These are phyloP conservation scores for Pleoardoris graminearum DNA, from an alignment of 2,329 filamentous ascomycete genomes.

Conservation along the genomic window DNA sequence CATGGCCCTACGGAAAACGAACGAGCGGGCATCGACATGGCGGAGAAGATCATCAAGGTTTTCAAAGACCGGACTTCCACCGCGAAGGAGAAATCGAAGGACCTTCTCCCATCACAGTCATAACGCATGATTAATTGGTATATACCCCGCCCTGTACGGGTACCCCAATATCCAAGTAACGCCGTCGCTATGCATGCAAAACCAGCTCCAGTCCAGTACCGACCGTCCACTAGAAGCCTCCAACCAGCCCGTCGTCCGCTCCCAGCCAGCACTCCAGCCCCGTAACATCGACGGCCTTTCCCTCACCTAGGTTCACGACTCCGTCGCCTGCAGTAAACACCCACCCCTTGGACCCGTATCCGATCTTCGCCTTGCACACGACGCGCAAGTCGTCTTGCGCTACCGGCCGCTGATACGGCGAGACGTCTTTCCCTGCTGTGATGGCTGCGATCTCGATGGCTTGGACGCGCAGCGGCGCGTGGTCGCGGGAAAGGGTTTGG, in stretches of 20 bases:
- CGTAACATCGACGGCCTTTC: conserved; percentile 18
- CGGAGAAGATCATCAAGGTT: conserved; percentile 39
- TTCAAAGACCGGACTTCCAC: conserved; percentile 13
- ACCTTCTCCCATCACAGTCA: neutral
- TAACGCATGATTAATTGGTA: neutral
- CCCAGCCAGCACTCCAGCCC: conserved; percentile 16
- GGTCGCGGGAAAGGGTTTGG: conserved; percentile 21
- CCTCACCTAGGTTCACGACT: conserved; percentile 13
- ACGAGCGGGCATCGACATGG: conserved; percentile 37
- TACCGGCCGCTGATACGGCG: conserved; percentile 3
- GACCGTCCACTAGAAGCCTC: neutral
- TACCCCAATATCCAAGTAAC: neutral
- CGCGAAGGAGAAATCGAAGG: conserved; percentile 3
- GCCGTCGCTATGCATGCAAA: neutral
- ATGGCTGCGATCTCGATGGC: conserved; percentile 19
- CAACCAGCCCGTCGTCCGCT: conserved; percentile 2
- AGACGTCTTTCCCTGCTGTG: conserved; percentile 11
- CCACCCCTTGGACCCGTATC: conserved; percentile 9
- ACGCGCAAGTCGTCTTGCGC: conserved; percentile 14
- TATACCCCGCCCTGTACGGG: too few relatives aligned
- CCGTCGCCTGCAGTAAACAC: conserved; percentile 15
- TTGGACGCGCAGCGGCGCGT: conserved; percentile 19
- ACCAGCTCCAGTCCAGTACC: too few relatives aligned
- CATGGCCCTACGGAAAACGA: conserved; percentile 28
- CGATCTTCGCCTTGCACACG: conserved; percentile 16